Percentiles rank a stretch among this genome's conserved stretches.
Evolutionary conservation across 768 basidiomycete genomes (phyloP).

Genomic region (Hygrophorus russula): DNA sequence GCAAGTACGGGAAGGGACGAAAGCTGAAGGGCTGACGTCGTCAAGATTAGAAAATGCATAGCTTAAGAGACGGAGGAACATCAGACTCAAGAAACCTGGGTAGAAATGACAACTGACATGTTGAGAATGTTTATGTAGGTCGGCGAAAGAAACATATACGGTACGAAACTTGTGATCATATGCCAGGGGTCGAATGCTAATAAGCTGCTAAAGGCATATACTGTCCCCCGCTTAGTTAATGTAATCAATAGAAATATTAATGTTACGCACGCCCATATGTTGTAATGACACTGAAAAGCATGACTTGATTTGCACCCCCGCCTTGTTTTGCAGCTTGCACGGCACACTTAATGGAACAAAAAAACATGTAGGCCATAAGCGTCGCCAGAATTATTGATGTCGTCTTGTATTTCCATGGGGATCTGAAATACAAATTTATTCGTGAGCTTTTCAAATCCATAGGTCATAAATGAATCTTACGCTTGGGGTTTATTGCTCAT

Average conservation of each 20-base stretch:
- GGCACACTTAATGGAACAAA: slow-evolving; percentile 73
- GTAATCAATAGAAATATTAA: not conserved
- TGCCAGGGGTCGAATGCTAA: slow-evolving; percentile 95
- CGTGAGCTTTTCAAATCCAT: not conserved
- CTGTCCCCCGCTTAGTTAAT: slow-evolving; percentile 19
- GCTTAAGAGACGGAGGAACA: slow-evolving; percentile 25
- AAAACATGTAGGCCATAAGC: slow-evolving; percentile 76
- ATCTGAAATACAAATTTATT: slow-evolving; percentile 24
- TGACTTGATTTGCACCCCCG: slow-evolving; percentile 54
- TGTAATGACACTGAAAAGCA: slow-evolving; percentile 77
- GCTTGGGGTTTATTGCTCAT: slow-evolving; percentile 93
- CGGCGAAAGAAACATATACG: slow-evolving; percentile 81
- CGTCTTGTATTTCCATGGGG: slow-evolving; percentile 79
- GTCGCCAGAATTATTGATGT: slow-evolving; percentile 64
- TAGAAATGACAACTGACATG: slow-evolving; percentile 37
- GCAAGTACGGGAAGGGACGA: slow-evolving; percentile 3
- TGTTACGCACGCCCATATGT: slow-evolving; percentile 63
- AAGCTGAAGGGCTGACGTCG: slow-evolving; percentile 41
- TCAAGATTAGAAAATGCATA: slow-evolving; percentile 83
- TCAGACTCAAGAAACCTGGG: slow-evolving; percentile 6
- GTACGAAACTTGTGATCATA: slow-evolving; percentile 82
- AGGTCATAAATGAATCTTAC: slow-evolving; percentile 24
- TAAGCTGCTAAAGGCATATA: slow-evolving; percentile 67
- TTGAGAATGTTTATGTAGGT: slow-evolving; percentile 69
- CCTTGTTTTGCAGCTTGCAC: slow-evolving; percentile 59